phyloP scores from a whole-genome alignment of 805 yeast genomes.

The Ogataea corticis region DNA sequence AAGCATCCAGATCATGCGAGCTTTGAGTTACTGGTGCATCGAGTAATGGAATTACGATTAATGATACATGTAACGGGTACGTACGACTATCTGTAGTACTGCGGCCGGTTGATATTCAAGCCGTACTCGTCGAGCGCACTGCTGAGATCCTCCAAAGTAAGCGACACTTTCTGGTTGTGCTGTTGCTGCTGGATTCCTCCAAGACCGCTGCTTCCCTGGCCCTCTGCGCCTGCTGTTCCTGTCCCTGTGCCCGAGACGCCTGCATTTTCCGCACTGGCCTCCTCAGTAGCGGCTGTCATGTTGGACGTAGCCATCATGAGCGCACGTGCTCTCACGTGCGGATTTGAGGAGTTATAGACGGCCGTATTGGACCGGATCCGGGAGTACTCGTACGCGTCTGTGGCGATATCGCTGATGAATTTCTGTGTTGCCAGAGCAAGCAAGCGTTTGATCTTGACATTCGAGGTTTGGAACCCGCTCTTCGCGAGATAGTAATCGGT shows the following conservation, averaged over 20 bases:
- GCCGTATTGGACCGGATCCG: slow-evolving; percentile 87
- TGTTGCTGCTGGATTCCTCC: slow-evolving; percentile 21
- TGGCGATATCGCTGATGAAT: slow-evolving; percentile 89
- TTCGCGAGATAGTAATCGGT: slow-evolving; percentile 82
- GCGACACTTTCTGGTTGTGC: slow-evolving; percentile 59
- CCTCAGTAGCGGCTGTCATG: slow-evolving; percentile 30
- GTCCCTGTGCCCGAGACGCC: slow-evolving; percentile 18
- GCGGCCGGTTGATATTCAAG: slow-evolving; percentile 85
- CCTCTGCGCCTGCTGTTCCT: slow-evolving; percentile 17
- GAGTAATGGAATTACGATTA: neutral
- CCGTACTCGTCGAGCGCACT: slow-evolving; percentile 88
- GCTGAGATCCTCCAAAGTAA: slow-evolving; percentile 91
- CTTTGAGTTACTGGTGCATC: too few relatives aligned
- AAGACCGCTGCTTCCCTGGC: slow-evolving; percentile 13
- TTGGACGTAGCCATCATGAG: slow-evolving; percentile 57
- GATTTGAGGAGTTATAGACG: slow-evolving; percentile 81
- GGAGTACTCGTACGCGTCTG: slow-evolving; percentile 94
- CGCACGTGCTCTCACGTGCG: slow-evolving; percentile 82
- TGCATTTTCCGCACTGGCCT: slow-evolving; percentile 34
- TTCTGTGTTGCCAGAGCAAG: slow-evolving; percentile 95
- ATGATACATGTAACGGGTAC: neutral
- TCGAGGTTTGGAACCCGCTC: slow-evolving; percentile 82
- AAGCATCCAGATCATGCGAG: too few relatives aligned
- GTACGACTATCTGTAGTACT: slow-evolving; percentile 72
- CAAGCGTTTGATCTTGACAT: slow-evolving; percentile 74